Evolutionary conservation across 2,329 filamentous ascomycete species (phyloP).

Genomic region (Cordyceps tenuipes): DNA sequence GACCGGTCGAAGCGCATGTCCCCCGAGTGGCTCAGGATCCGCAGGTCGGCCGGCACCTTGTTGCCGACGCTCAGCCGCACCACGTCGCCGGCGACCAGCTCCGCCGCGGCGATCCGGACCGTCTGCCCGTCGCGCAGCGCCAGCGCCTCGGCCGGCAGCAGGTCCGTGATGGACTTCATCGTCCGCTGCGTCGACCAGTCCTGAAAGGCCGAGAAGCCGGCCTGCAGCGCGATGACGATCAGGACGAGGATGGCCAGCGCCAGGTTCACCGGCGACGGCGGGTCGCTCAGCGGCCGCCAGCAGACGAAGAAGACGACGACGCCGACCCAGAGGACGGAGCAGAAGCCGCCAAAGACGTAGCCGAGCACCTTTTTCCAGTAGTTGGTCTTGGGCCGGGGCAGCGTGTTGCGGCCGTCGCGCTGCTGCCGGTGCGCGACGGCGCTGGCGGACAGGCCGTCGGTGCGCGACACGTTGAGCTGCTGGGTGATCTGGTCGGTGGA

Average conservation of each 20-base stretch:
- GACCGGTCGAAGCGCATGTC: slow-evolving; percentile 35
- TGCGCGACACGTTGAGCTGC: slow-evolving; percentile 29
- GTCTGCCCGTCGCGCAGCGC: slow-evolving; percentile 36
- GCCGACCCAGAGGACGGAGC: slow-evolving; percentile 38
- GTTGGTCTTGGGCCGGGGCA: slow-evolving; percentile 34
- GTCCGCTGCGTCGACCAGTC: slow-evolving; percentile 39
- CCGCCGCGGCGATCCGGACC: slow-evolving; percentile 30
- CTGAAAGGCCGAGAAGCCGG: slow-evolving; percentile 37
- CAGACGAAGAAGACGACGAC: slow-evolving; percentile 41
- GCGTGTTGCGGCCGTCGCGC: slow-evolving; percentile 33
- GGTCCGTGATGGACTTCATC: slow-evolving; percentile 38
- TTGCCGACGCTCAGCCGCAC: slow-evolving; percentile 38
- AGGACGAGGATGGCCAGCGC: slow-evolving; percentile 37
- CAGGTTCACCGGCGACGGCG: slow-evolving; percentile 35
- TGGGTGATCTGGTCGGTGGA: slow-evolving; percentile 27
- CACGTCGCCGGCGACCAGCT: slow-evolving; percentile 39
- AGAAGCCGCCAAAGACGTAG: slow-evolving; percentile 40
- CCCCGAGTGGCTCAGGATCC: slow-evolving; percentile 32
- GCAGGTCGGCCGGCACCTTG: slow-evolving; percentile 40
- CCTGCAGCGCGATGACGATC: slow-evolving; percentile 39
- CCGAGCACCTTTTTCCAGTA: slow-evolving; percentile 32
- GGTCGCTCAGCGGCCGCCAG: slow-evolving; percentile 37
- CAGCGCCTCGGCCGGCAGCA: slow-evolving; percentile 35
- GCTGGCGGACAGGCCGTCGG: slow-evolving; percentile 27
- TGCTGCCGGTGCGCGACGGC: slow-evolving; percentile 26